Evolutionary conservation across 495 filamentous ascomycete genomes (phyloP).

Genomic region (Venustampulla echinocandica): DNA sequence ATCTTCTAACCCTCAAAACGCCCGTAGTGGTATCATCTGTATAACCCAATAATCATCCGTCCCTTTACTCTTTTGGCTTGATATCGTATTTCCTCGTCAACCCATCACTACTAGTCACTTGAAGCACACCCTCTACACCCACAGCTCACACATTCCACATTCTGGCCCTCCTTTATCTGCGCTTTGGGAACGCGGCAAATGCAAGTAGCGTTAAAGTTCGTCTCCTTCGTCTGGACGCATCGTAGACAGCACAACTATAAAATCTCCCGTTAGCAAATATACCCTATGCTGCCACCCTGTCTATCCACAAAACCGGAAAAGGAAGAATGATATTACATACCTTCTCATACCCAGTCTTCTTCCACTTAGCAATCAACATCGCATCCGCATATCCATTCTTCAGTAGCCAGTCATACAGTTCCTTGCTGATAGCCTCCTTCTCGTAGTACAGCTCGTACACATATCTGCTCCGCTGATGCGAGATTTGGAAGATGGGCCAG

Average conservation of each 20-base stretch:
- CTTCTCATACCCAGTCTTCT: constrained; percentile 99
- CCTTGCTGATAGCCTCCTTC: constrained; percentile 86
- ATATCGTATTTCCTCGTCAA: no score
- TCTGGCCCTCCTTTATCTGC: constrained; percentile 82
- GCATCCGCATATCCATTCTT: constrained; percentile 96
- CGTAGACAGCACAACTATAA: constrained; percentile 79
- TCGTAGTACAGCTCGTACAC: constrained; percentile 98
- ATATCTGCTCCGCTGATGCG: constrained; percentile 85
- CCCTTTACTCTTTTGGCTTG: no score
- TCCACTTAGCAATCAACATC: constrained; percentile 97
- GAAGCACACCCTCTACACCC: constrained; percentile 88
- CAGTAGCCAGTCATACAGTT: constrained; percentile 89
- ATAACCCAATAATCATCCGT: no score
- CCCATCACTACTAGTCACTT: no score
- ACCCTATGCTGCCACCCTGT: neutral
- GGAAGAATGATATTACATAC: constrained; percentile 35
- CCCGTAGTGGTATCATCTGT: no score
- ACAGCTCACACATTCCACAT: constrained; percentile 90
- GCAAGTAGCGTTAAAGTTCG: constrained; percentile 95
- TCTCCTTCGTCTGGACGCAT: constrained; percentile 98
- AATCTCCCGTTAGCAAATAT: neutral
- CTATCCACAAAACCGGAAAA: neutral
- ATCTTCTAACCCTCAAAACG: no score
- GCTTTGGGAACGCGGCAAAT: constrained; percentile 94
- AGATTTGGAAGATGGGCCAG: constrained; percentile 97